A percentile compares a stretch with the other conserved stretches of the same genome.
phyloP scores from a whole-genome alignment of 2,329 filamentous ascomycete species.

The Aspergillus eucalypticola region DNA sequence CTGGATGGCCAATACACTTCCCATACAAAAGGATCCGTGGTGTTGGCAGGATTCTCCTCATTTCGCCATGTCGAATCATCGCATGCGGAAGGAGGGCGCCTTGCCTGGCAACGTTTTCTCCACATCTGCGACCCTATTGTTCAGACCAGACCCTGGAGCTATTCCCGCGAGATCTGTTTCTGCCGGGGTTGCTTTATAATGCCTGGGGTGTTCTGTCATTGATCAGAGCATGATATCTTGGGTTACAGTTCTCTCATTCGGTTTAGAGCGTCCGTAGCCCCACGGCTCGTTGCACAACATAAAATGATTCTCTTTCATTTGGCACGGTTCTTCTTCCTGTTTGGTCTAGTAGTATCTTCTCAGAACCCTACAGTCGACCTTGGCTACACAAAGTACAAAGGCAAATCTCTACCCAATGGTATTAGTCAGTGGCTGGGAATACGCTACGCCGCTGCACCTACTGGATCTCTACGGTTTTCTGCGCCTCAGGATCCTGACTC shows the following conservation, averaged over 20 bases:
- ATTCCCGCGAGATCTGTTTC: not conserved
- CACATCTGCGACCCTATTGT: not conserved
- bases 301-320: slow-evolving; percentile 8
- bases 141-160: not conserved
- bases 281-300: not conserved
- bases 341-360: slow-evolving; percentile 25
- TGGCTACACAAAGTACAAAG: slow-evolving; percentile 67
- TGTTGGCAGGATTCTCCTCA: not conserved
- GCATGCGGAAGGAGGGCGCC: not conserved
- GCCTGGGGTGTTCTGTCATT: not conserved
- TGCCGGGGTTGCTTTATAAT: not conserved
- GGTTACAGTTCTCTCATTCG: not conserved
- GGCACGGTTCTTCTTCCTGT: slow-evolving; percentile 14
- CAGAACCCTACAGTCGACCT: slow-evolving; percentile 56
- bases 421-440: slow-evolving; percentile 73
- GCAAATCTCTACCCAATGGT: slow-evolving; percentile 55
- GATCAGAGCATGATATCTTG: not conserved
- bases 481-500: slow-evolving; percentile 64
- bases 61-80: not conserved
- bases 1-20: not conserved
- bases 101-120: not conserved
- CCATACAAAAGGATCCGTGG: not conserved
- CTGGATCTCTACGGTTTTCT: slow-evolving; percentile 66
- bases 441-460: slow-evolving; percentile 69
- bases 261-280: not conserved